These are phyloP conservation scores for Pterocarpus santalinus DNA, from an alignment of 306 rosid species.

Conservation along the genomic window DNA sequence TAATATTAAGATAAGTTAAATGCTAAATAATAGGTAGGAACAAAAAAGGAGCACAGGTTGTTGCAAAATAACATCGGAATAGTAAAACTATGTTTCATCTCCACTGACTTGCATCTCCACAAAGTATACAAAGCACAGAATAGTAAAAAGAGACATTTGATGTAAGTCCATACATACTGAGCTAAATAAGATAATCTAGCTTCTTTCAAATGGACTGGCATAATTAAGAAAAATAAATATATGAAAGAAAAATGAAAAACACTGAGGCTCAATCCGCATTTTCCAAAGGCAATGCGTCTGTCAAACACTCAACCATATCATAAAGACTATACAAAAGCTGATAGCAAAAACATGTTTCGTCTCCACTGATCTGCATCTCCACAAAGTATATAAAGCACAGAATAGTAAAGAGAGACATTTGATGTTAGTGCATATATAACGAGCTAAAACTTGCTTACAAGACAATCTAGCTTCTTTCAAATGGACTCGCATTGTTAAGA, in stretches of 20 bases:
- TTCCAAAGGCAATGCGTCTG: not conserved
- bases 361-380: constrained; percentile 62
- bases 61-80: no score
- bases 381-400: constrained; percentile 48
- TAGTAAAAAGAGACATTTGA: constrained; percentile 59
- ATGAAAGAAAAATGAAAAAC: not conserved
- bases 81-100: constrained; percentile 50
- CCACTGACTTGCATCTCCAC: constrained; percentile 58
- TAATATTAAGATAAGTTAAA: not conserved
- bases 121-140: constrained; percentile 49
- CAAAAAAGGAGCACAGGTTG: no score
- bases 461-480: constrained; percentile 54
- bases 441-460: constrained; percentile 37
- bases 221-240: not conserved
- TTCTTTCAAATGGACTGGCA: constrained; percentile 53
- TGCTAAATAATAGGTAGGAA: not conserved
- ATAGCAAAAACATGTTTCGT: constrained; percentile 46
- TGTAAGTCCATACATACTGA: constrained; percentile 54
- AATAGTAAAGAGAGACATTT: constrained; percentile 62
- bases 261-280: not conserved
- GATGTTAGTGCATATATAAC: constrained; percentile 53
- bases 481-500: constrained; percentile 42
- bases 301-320: not conserved
- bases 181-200: constrained; percentile 46
- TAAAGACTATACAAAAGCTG: not conserved